phyloP scores from a whole-genome alignment of 164 flowering plant species.

The Tetracentron sinense region DNA sequence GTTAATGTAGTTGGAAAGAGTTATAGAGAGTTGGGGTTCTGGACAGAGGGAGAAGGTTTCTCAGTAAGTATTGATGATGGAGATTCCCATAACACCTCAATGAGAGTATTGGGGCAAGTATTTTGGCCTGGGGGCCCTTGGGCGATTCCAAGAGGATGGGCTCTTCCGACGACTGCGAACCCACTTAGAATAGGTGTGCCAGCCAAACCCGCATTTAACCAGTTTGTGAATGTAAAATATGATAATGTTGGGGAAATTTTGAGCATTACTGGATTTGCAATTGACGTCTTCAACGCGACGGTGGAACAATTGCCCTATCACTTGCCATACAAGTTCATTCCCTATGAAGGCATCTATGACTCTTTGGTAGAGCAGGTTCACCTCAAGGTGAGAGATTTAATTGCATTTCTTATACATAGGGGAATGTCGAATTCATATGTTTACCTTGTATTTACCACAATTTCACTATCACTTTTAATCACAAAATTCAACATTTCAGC shows the following conservation, averaged over 20 bases:
- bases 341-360: slow-evolving; percentile 22
- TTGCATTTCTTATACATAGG: no score
- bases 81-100: slow-evolving; percentile 3
- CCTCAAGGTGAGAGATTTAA: no score
- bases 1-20: slow-evolving; percentile 19
- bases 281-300: slow-evolving; percentile 21
- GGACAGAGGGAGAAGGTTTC: slow-evolving; percentile 4
- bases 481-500: no score
- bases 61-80: background rate
- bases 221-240: slow-evolving; percentile 5
- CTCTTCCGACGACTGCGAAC: background rate
- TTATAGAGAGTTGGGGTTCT: slow-evolving; percentile 15
- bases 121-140: slow-evolving; percentile 23
- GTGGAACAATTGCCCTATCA: slow-evolving; percentile 11
- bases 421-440: no score
- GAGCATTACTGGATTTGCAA: slow-evolving; percentile 19
- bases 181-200: slow-evolving; percentile 25
- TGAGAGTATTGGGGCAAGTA: slow-evolving; percentile 17
- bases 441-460: no score
- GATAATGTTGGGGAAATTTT: background rate
- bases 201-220: background rate
- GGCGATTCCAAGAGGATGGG: slow-evolving; percentile 23
- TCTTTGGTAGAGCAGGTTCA: slow-evolving; percentile 14
- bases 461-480: no score
- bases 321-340: slow-evolving; percentile 13